Evolutionary conservation across 129 eudicot genomes (phyloP), one percentile per base, ranked within the genome.

Genomic region (Pittosporum tobira): DNA sequence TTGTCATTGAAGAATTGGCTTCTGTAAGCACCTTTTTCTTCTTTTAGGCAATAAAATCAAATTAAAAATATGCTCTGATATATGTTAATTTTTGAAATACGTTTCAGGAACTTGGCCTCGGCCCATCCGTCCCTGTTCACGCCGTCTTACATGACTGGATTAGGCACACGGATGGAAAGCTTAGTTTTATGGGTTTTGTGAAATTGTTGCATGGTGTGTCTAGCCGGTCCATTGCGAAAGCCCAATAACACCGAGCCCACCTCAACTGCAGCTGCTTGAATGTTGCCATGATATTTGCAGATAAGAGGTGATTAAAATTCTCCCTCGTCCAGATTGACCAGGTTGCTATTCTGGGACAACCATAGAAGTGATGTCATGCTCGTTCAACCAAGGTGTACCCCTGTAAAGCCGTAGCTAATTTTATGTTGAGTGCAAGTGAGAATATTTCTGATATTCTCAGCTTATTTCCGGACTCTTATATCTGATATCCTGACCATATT

Each of bases 141-240:
- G 94, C 93, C 0, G 94, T 93, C 6, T 88, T 93, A 36, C 84
- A 79, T 55, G 96, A 93, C 65, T 93, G 99, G 99, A 87, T 93
- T 50, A 79, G 99, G 63, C 96, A 87, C 63, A 81, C 94, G 0
- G 99, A 93, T 62, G 99, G 99, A 59, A 93, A 93, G 72, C 88
- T 87, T 19, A 93, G 99, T 69, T 93, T 93, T 66, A 94, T 87
- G 22, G 99, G 99, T 18, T 93, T 84, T 60, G 88, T 79, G 47
- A 93, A 93, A 63, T 65, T 93, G 54, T 71, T 93, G 72, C 99
- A 87, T 38, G 96, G 96, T 31, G 88, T 77, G 14, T 81, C 99
- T 48, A 76, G 78, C 59, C 83, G 96, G 25, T 48, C 94, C 38
- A 72, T 79, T 42, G 75, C 87, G 15, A 87, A 87, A 79, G 72